These are phyloP conservation scores for Thymus quinquecostatus DNA, from an alignment of 257 asterid species.

Conservation along the genomic window DNA sequence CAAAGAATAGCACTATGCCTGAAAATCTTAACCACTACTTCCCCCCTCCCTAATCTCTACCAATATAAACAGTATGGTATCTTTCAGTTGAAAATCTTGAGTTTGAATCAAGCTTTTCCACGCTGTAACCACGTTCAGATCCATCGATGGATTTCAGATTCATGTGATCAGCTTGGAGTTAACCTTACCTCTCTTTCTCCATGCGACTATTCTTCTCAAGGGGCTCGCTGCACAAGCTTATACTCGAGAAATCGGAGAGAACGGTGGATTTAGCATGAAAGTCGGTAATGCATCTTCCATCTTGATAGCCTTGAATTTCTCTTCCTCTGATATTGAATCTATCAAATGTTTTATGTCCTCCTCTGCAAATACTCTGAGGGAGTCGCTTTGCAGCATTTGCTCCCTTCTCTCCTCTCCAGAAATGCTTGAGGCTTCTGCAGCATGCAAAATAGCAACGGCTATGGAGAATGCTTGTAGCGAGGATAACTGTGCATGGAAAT, in stretches of 20 bases:
- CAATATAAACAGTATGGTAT: conserved; percentile 33
- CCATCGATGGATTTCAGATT: too few species aligned
- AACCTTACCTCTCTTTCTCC: too few species aligned
- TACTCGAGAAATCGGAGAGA: conserved; percentile 86
- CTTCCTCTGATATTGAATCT: conserved; percentile 57
- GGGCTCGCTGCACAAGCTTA: conserved; percentile 35
- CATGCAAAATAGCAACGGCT: conserved; percentile 71
- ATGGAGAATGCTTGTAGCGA: conserved; percentile 89
- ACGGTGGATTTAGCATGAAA: conserved; percentile 75
- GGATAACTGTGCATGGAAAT: conserved; percentile 87
- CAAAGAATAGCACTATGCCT: conserved; percentile 27
- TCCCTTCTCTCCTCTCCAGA: conserved; percentile 49
- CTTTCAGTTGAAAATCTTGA: not conserved
- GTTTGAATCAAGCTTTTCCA: not conserved
- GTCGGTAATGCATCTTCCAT: conserved; percentile 61
- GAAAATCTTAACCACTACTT: conserved; percentile 15
- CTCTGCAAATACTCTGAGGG: conserved; percentile 56
- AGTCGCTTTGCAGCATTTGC: conserved; percentile 54
- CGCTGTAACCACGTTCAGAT: not conserved
- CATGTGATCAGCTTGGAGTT: too few species aligned
- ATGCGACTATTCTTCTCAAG: not conserved
- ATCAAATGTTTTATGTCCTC: conserved; percentile 58
- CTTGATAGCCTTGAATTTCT: conserved; percentile 45
- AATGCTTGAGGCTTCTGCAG: conserved; percentile 56
- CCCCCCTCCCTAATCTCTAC: conserved; percentile 20